phyloP scores from a whole-genome alignment of 768 basidiomycete genomes.

The Suillus cothurnatus region DNA sequence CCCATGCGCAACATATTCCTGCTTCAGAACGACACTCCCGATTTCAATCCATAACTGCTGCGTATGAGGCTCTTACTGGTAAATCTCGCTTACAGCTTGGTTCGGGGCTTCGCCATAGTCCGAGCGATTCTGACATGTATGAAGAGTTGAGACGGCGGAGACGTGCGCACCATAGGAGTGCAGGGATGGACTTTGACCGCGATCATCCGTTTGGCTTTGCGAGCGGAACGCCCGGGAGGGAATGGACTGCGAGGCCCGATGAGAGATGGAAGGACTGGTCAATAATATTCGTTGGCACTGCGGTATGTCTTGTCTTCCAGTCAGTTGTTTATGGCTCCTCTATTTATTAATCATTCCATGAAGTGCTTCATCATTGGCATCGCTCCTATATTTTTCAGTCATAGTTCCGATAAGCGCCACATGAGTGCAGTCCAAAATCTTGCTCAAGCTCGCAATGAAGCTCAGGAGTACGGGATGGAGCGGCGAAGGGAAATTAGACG shows the following conservation, averaged over 20 bases:
- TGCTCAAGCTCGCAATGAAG: slow-evolving; percentile 58
- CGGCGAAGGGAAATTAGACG: slow-evolving; percentile 53
- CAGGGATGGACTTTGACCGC: slow-evolving; percentile 31
- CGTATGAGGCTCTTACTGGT: slow-evolving; percentile 61
- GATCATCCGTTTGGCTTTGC: slow-evolving; percentile 24
- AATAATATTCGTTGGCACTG: slow-evolving; percentile 48
- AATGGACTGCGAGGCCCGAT: slow-evolving; percentile 37
- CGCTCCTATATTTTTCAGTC: slow-evolving; percentile 42
- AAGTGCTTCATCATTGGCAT: slow-evolving; percentile 50
- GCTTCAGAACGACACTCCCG: slow-evolving; percentile 52
- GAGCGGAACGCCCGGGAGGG: slow-evolving; percentile 15
- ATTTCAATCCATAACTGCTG: slow-evolving; percentile 65
- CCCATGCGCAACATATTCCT: slow-evolving; percentile 41
- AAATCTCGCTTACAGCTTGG: slow-evolving; percentile 24
- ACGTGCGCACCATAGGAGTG: slow-evolving; percentile 32
- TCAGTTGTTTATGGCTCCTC: neutral
- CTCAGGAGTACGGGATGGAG: slow-evolving; percentile 54
- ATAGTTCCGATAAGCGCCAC: slow-evolving; percentile 46
- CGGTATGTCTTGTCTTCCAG: slow-evolving; percentile 38
- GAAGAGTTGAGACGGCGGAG: slow-evolving; percentile 55
- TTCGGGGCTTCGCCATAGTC: neutral
- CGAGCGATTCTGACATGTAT: slow-evolving; percentile 42
- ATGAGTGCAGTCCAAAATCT: slow-evolving; percentile 57
- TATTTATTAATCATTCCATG: neutral
- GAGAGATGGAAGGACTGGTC: slow-evolving; percentile 55